phyloP scores from a whole-genome alignment of 1,284 basidiomycete genomes.

The Ustilago cynodontis region DNA sequence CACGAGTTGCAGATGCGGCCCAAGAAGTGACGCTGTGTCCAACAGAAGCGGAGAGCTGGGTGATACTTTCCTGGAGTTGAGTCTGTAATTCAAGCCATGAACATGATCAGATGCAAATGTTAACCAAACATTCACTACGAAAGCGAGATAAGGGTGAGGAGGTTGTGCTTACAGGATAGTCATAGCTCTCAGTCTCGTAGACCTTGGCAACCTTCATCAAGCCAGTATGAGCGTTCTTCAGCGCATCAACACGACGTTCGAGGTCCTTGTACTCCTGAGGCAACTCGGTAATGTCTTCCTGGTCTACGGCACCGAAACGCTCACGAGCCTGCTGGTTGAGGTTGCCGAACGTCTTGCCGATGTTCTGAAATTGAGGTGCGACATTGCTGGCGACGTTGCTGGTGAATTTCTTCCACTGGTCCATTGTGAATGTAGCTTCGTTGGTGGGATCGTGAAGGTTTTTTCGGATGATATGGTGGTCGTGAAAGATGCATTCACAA shows the following conservation, averaged over 20 bases:
- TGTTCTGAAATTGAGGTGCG: constrained; percentile 72
- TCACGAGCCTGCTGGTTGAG: constrained; percentile 77
- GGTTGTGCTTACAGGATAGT: constrained; percentile 74
- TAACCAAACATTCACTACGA: constrained; percentile 57
- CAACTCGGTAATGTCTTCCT: constrained; percentile 91
- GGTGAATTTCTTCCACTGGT: constrained; percentile 75
- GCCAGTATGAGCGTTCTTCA: constrained; percentile 79
- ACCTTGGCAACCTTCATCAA: constrained; percentile 77
- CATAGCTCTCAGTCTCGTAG: constrained; percentile 67
- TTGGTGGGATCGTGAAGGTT: not conserved
- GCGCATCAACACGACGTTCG: constrained; percentile 91
- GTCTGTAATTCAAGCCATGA: constrained; percentile 16
- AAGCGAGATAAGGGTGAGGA: too few relatives aligned
- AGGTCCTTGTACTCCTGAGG: constrained; percentile 90
- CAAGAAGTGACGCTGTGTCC: constrained; percentile 85
- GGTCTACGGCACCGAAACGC: constrained; percentile 85
- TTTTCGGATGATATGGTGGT: not conserved
- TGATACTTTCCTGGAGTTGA: constrained; percentile 73
- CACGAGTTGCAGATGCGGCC: constrained; percentile 88
- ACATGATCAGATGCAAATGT: not conserved
- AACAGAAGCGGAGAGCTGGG: constrained; percentile 73
- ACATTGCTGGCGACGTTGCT: constrained; percentile 62
- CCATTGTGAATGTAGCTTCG: constrained; percentile 73
- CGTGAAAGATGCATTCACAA: not conserved
- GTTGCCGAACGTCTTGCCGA: constrained; percentile 85